Evolutionary conservation across 2,329 filamentous ascomycete species (phyloP).

Genomic region (Curvularia spicifera): DNA sequence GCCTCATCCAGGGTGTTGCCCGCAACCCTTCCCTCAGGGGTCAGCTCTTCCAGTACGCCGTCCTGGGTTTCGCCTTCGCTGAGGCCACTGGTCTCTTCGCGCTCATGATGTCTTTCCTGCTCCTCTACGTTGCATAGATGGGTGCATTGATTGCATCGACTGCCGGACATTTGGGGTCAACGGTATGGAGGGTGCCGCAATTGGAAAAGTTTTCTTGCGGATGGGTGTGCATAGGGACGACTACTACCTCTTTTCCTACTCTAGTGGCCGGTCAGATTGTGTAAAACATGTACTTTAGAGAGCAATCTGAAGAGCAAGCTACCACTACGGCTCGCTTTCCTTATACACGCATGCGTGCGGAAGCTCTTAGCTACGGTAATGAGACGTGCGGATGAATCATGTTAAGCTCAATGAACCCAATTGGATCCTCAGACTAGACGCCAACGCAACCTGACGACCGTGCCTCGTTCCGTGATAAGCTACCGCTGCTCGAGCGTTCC

Average conservation of each 20-base stretch:
- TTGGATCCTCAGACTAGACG: slow-evolving; percentile 25
- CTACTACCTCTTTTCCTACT: slow-evolving; percentile 47
- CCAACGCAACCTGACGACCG: slow-evolving; percentile 25
- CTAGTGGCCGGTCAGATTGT: slow-evolving; percentile 52
- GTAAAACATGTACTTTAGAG: slow-evolving; percentile 54
- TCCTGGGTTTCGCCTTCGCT: slow-evolving; percentile 94
- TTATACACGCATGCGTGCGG: slow-evolving; percentile 32
- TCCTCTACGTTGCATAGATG: slow-evolving; percentile 53
- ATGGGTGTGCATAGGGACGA: slow-evolving; percentile 51
- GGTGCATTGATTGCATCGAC: slow-evolving; percentile 44
- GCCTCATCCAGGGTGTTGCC: slow-evolving; percentile 86
- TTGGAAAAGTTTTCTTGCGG: slow-evolving; percentile 46
- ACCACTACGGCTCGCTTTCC: slow-evolving; percentile 44
- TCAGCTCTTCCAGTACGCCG: slow-evolving; percentile 95
- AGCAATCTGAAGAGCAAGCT: slow-evolving; percentile 52
- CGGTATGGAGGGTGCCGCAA: slow-evolving; percentile 41
- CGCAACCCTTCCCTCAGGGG: slow-evolving; percentile 94
- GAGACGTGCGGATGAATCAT: slow-evolving; percentile 33
- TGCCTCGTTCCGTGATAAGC: slow-evolving; percentile 31
- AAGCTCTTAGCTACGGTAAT: slow-evolving; percentile 32
- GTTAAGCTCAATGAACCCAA: slow-evolving; percentile 40
- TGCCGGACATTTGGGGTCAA: slow-evolving; percentile 43
- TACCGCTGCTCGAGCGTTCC: slow-evolving; percentile 26
- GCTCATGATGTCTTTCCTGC: slow-evolving; percentile 57
- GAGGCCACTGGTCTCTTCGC: slow-evolving; percentile 78